phyloP scores from a whole-genome alignment of 1,284 basidiomycete species.

The Cryptococcus deneoformans region DNA sequence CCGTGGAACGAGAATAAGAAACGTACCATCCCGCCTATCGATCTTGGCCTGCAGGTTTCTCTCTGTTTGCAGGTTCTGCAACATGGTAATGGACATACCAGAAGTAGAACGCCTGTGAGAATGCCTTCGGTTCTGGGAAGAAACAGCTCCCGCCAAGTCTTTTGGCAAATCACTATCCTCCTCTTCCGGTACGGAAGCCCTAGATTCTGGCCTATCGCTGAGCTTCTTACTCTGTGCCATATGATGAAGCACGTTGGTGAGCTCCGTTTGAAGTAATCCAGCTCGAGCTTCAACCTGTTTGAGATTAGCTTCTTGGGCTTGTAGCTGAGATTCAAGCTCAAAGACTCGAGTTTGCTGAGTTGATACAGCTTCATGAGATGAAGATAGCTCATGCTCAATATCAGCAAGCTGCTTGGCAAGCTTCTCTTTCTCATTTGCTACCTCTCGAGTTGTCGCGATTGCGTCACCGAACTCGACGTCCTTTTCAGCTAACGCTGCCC shows the following conservation, averaged over 20 bases:
- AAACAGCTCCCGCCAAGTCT: constrained; percentile 4
- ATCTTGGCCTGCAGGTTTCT: constrained; percentile 12
- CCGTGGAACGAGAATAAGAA: background rate
- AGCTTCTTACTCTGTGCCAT: constrained; percentile 12
- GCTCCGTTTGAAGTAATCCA: constrained; percentile 12
- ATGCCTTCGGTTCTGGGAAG: background rate
- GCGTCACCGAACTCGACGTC: background rate
- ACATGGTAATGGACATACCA: background rate
- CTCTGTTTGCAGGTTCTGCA: constrained; percentile 12
- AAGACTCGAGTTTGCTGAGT: constrained; percentile 1
- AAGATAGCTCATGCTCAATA: constrained; percentile 7
- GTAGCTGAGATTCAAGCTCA: constrained; percentile 4
- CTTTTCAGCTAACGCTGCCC: constrained; percentile 4
- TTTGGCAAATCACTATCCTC: constrained; percentile 8
- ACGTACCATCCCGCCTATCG: constrained; percentile 13
- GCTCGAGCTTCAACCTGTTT: constrained; percentile 3
- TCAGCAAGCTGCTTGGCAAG: constrained; percentile 3
- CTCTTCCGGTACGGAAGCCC: background rate
- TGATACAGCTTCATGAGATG: background rate
- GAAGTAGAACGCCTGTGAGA: constrained; percentile 15
- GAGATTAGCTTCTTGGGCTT: background rate
- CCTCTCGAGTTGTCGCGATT: constrained; percentile 4
- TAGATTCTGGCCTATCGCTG: constrained; percentile 3
- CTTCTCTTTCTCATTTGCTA: constrained; percentile 1
- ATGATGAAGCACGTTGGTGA: constrained; percentile 14